phyloP scores from a whole-genome alignment of 2,329 filamentous ascomycete species.

The Ascocoryne sarcoides region DNA sequence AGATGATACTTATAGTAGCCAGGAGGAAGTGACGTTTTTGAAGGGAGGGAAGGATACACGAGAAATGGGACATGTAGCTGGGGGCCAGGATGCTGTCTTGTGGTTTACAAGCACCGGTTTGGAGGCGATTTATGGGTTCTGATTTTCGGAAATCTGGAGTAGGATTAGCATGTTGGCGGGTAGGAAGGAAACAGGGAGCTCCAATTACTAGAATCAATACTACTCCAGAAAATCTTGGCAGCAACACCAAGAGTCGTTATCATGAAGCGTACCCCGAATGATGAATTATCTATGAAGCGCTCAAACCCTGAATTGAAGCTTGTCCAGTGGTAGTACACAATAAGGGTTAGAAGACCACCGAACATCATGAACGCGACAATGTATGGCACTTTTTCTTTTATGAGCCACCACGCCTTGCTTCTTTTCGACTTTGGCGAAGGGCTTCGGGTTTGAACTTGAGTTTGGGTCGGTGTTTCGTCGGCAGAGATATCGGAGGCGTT shows the following conservation, averaged over 20 bases:
- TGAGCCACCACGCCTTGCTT: slow-evolving; percentile 3
- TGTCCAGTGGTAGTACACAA: slow-evolving; percentile 34
- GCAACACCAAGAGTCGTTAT: slow-evolving; percentile 33
- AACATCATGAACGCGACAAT: slow-evolving; percentile 10
- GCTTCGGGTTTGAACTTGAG: background rate
- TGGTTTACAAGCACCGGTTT: slow-evolving; percentile 20
- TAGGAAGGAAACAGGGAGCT: slow-evolving; percentile 3
- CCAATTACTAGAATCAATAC: slow-evolving; percentile 31
- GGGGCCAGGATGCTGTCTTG: slow-evolving; percentile 35
- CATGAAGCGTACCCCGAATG: slow-evolving; percentile 34
- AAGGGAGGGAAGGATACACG: slow-evolving; percentile 34
- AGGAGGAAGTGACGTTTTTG: slow-evolving; percentile 33
- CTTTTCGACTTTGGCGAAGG: background rate
- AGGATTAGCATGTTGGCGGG: background rate
- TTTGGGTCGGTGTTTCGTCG: background rate
- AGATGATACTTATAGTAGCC: slow-evolving; percentile 33
- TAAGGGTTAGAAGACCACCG: slow-evolving; percentile 24
- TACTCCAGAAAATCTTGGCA: slow-evolving; percentile 34
- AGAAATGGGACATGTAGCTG: slow-evolving; percentile 37
- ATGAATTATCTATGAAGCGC: slow-evolving; percentile 32
- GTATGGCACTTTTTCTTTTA: slow-evolving; percentile 6
- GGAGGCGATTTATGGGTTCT: slow-evolving; percentile 36
- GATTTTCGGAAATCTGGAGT: slow-evolving; percentile 36
- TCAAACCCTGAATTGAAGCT: slow-evolving; percentile 32
- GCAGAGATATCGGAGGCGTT: background rate